Percentiles rank a stretch among this genome's conserved stretches.
Conservation (phyloP, 2,329 filamentous ascomycete genomes). For the Claviceps cyperi region DNA sequence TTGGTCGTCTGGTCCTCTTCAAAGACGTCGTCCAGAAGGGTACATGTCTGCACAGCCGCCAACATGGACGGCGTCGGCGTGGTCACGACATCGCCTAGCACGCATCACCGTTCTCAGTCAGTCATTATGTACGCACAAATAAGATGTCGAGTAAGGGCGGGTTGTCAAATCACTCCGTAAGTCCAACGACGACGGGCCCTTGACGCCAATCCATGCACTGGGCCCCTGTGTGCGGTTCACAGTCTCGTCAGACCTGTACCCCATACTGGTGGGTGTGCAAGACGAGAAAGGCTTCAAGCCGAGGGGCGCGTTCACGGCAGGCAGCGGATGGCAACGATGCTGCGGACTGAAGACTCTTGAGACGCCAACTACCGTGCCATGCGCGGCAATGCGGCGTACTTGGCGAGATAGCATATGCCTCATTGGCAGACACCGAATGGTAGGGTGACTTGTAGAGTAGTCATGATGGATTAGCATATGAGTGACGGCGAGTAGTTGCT, state of each 20-base stretch:
- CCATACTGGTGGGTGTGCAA: slow-evolving; percentile 1
- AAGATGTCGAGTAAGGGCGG: not conserved
- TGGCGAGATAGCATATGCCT: not conserved
- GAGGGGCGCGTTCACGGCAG: not conserved
- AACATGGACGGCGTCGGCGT: slow-evolving; percentile 74
- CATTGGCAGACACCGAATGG: not conserved
- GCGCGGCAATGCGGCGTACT: not conserved
- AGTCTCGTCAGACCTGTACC: not conserved
- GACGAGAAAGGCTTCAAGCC: not conserved
- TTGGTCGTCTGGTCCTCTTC: slow-evolving; percentile 67
- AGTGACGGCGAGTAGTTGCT: not conserved
- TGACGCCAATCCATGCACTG: slow-evolving; percentile 9
- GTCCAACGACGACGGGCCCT: slow-evolving; percentile 9
- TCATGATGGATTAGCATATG: not conserved
- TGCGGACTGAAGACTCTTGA: not conserved
- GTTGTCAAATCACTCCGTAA: slow-evolving; percentile 8
- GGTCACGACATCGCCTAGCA: slow-evolving; percentile 42
- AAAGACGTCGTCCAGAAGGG: slow-evolving; percentile 74
- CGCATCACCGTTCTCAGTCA: not conserved
- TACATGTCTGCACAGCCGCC: slow-evolving; percentile 56
- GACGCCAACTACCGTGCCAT: not conserved
- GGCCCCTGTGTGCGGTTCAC: not conserved
- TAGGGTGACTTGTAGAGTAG: not conserved
- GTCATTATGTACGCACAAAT: not conserved
- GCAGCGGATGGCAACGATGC: not conserved